Evolutionary conservation across 192 early-diverging fungal genomes (phyloP).

Genomic region (Haplosporangium gracile): DNA sequence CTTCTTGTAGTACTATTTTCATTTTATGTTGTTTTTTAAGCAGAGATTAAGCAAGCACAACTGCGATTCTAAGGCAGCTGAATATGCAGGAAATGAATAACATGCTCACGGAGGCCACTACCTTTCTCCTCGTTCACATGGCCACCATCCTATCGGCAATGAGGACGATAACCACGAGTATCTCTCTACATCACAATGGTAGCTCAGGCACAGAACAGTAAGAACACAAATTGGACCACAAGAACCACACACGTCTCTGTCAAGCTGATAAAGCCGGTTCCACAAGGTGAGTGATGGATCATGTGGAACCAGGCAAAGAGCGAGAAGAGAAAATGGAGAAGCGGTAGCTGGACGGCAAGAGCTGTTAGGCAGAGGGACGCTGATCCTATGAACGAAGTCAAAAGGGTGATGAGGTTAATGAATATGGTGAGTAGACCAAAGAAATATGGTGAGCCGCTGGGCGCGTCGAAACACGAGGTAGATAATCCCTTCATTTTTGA

Average conservation of each 20-base stretch:
- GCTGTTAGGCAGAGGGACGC: not conserved
- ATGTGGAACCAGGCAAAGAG: not conserved
- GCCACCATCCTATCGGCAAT: not conserved
- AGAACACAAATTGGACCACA: not conserved
- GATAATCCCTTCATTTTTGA: not conserved
- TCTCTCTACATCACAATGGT: not conserved
- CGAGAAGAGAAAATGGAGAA: not conserved
- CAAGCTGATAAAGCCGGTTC: not conserved
- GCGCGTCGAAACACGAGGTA: not conserved
- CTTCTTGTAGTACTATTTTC: no score
- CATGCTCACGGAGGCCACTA: not conserved
- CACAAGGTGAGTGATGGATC: not conserved
- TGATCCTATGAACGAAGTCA: not conserved
- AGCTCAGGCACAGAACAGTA: not conserved
- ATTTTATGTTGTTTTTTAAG: no score
- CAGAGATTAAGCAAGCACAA: no score
- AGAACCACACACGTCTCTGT: not conserved
- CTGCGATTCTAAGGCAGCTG: no score
- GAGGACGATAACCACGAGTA: not conserved
- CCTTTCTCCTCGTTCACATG: not conserved
- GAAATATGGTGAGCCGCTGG: not conserved
- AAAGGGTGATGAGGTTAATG: not conserved
- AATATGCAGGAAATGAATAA: not conserved
- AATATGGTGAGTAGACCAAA: not conserved
- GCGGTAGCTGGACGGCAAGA: not conserved